Evolutionary conservation across 768 basidiomycete species (phyloP).

Genomic region (Leccinum barrowsii): DNA sequence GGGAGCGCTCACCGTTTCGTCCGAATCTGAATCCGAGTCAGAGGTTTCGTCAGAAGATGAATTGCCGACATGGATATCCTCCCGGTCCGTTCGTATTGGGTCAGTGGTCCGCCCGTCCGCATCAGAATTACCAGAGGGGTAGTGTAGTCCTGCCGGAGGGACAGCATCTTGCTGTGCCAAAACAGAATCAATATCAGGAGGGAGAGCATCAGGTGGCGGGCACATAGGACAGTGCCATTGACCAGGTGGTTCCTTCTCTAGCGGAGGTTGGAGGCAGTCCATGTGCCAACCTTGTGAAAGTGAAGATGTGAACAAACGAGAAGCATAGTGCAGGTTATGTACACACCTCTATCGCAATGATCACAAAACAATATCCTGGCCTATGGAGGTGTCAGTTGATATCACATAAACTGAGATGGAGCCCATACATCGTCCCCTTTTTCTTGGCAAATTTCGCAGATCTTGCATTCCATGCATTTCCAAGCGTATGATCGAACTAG

Average conservation of each 20-base stretch:
- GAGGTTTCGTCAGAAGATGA: slow-evolving; percentile 34
- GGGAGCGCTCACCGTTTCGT: slow-evolving; percentile 16
- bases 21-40: slow-evolving; percentile 30
- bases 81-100: slow-evolving; percentile 17
- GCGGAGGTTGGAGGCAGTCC: slow-evolving; percentile 71
- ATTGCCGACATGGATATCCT: slow-evolving; percentile 35
- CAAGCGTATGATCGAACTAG: slow-evolving; percentile 73
- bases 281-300: slow-evolving; percentile 70
- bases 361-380: slow-evolving; percentile 87
- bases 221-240: slow-evolving; percentile 75
- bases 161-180: slow-evolving; percentile 39
- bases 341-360: slow-evolving; percentile 81
- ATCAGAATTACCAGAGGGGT: slow-evolving; percentile 18
- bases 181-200: slow-evolving; percentile 1
- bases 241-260: slow-evolving; percentile 69
- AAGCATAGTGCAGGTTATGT: slow-evolving; percentile 6
- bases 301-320: slow-evolving; percentile 3
- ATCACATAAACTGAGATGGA: slow-evolving; percentile 10
- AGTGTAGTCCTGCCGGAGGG: slow-evolving; percentile 31
- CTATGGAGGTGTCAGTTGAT: slow-evolving; percentile 39
- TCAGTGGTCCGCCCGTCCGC: slow-evolving; percentile 31
- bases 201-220: slow-evolving; percentile 31
- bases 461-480: slow-evolving; percentile 91
- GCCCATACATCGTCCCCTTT: slow-evolving; percentile 86
- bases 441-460: slow-evolving; percentile 78